Base-by-base conservation (phyloP, 2,329 filamentous ascomycete genomes). In the Parafenestella ontariensis region DNA sequence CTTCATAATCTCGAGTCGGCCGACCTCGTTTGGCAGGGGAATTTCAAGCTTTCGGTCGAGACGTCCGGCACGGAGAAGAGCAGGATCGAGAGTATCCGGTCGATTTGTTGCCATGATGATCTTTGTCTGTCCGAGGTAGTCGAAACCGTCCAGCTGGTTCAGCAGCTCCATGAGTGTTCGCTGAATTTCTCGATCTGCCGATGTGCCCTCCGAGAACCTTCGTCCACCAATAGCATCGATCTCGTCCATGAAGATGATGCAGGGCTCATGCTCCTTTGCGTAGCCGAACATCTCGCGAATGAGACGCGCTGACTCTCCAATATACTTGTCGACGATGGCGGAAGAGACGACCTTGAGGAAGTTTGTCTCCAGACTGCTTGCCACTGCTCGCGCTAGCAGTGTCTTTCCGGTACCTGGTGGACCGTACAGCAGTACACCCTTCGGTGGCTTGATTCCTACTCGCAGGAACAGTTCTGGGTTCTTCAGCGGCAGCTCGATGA, bases 221-320 rank as follows among this genome's bases (percentile, higher is more conserved):
- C 96, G 87, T 60, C 96, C 96, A 76, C 95, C 95, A 72, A 99
- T 99, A 72, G 95, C 95, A 74, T 99, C 95, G 74, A 99, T 99
- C 80, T 99, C 95, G 83, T 99, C 96, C 95, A 99, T 99, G 85
- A 99, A 99, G 80, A 99, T 99, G 78, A 99, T 99, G 78, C 95
- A 99, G 34, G 95, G 95, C 78, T 99, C 95, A 77, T 99, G 95
- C 77, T 99, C 96, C 80, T 97, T 98, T 70, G 96, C 95, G 73
- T 99, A 99, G 54, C 95, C 96, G 73, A 99, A 99, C 96, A 99
- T 99, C 78, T 99, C 95, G 76, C 95, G 89, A 72, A 99, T 99
- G 64, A 99, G 83, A 64, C 96, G 89, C 33, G 95, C 95, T 10
- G 95, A 99, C 80, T 99, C 95, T 77, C 95, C 95, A 62, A 99